These are phyloP conservation scores for Paramecium octaurelia DNA, from an alignment of 73 alveolate genomes.

Conservation along the genomic window DNA sequence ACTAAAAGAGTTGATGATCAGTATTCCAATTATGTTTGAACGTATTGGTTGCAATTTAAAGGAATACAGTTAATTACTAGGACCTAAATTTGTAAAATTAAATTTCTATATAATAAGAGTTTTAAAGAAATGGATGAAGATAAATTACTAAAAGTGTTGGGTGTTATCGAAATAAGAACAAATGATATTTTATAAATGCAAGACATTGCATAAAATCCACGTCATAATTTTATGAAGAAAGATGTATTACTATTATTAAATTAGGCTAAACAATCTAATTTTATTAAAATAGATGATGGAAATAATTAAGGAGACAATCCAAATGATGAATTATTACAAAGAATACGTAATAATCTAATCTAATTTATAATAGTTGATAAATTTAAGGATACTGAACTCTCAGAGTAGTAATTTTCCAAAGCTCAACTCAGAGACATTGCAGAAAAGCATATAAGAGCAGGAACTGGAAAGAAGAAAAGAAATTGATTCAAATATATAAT, in stretches of 20 bases:
- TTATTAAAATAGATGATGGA: slow-evolving; percentile 4
- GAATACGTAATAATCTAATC: not conserved
- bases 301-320: not conserved
- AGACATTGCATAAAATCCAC: slow-evolving; percentile 32
- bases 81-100: slow-evolving; percentile 9
- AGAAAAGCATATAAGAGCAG: slow-evolving; percentile 6
- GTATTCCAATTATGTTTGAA: slow-evolving; percentile 44
- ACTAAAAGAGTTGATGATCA: slow-evolving; percentile 26
- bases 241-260: not conserved
- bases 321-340: not conserved
- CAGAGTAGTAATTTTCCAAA: not conserved
- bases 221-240: slow-evolving; percentile 7
- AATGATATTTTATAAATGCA: slow-evolving; percentile 39
- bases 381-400: not conserved
- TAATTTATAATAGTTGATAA: not conserved
- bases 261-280: slow-evolving; percentile 6
- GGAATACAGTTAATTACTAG: not conserved
- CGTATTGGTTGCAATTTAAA: slow-evolving; percentile 26
- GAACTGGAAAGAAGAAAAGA: not conserved
- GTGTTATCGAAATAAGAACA: slow-evolving; percentile 17
- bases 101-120: not conserved
- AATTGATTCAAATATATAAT: not conserved
- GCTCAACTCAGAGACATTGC: not conserved
- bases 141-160: slow-evolving; percentile 36
- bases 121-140: slow-evolving; percentile 51